Evolutionary conservation across 2,329 filamentous ascomycete genomes (phyloP).

Genomic region (Ceratocystis eucalypticola): DNA sequence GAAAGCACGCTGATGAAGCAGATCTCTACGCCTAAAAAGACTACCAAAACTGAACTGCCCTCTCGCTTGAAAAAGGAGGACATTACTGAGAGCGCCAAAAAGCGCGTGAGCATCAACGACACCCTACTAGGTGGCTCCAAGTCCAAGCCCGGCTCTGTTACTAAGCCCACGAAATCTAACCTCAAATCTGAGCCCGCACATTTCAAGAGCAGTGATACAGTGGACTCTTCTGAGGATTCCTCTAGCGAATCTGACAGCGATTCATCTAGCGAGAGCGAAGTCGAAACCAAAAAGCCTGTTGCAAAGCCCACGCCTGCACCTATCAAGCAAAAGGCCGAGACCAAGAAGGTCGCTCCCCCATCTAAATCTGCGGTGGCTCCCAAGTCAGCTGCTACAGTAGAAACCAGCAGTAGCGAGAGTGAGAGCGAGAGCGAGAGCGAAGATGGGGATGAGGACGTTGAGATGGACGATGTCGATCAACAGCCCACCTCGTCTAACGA

Average conservation of each 20-base stretch:
- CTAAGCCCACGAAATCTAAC: conserved; percentile 10
- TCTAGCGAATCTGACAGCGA: conserved; percentile 23
- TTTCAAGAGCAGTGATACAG: conserved; percentile 10
- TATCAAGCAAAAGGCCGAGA: conserved; percentile 13
- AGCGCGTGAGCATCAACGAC: conserved; percentile 11
- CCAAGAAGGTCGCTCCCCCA: conserved; percentile 16
- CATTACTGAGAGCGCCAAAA: conserved; percentile 8
- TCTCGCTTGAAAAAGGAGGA: conserved; percentile 13
- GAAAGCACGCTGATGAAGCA: conserved; percentile 19
- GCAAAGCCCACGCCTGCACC: conserved; percentile 21
- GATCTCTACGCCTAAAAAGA: conserved; percentile 20
- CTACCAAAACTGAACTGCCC: conserved; percentile 19
- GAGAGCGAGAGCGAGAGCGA: conserved; percentile 18
- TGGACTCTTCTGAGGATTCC: conserved; percentile 11
- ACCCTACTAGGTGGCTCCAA: conserved; percentile 7
- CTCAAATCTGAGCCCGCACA: conserved; percentile 7
- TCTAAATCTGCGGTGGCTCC: conserved; percentile 22
- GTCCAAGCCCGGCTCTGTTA: conserved; percentile 2
- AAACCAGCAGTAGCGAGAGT: conserved; percentile 10
- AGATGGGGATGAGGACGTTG: conserved; percentile 19
- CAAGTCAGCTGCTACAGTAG: background rate
- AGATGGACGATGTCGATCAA: conserved; percentile 22
- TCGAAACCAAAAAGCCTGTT: conserved; percentile 23
- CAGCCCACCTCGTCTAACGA: conserved; percentile 20
- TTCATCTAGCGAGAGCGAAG: conserved; percentile 21